Percentiles rank a stretch among this genome's conserved stretches.
Evolutionary conservation across 2,329 filamentous ascomycete species (phyloP).

Genomic region (Aspergillus carbonarius): DNA sequence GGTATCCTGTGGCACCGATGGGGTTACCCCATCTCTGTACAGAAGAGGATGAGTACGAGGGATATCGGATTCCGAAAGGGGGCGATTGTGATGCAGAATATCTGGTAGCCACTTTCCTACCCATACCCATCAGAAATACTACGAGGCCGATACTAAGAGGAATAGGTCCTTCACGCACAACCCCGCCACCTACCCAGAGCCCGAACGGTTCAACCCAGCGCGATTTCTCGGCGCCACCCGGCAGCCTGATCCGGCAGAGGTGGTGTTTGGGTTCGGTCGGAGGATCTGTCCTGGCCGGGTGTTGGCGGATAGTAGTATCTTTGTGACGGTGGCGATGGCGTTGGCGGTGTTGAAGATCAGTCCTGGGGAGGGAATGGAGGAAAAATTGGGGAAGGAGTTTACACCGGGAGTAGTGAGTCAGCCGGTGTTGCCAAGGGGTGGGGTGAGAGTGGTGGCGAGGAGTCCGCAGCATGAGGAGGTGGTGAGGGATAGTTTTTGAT

Average conservation of each 20-base stretch:
- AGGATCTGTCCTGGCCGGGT: slow-evolving; percentile 45
- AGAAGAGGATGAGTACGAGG: slow-evolving; percentile 26
- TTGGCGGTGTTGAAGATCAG: slow-evolving; percentile 50
- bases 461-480: slow-evolving; percentile 32
- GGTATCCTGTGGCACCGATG: slow-evolving; percentile 37
- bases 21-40: slow-evolving; percentile 31
- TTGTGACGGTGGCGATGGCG: slow-evolving; percentile 43
- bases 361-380: slow-evolving; percentile 37
- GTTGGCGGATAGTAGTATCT: slow-evolving; percentile 45
- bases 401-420: slow-evolving; percentile 37
- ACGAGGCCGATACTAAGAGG: slow-evolving; percentile 13
- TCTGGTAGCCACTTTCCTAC: slow-evolving; percentile 32
- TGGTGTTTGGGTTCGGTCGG: slow-evolving; percentile 41
- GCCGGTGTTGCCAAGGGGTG: slow-evolving; percentile 34
- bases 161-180: slow-evolving; percentile 44
- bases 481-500: too few relatives aligned
- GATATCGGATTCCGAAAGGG: slow-evolving; percentile 39
- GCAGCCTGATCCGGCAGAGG: slow-evolving; percentile 38
- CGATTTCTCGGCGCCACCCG: slow-evolving; percentile 38
- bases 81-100: slow-evolving; percentile 35
- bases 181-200: slow-evolving; percentile 35
- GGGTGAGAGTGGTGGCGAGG: slow-evolving; percentile 34
- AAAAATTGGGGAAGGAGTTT: slow-evolving; percentile 31
- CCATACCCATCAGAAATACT: too few relatives aligned
- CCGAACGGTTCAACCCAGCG: slow-evolving; percentile 45